phyloP scores from a whole-genome alignment of 306 rosid species.

The Lathyrus sativus region DNA sequence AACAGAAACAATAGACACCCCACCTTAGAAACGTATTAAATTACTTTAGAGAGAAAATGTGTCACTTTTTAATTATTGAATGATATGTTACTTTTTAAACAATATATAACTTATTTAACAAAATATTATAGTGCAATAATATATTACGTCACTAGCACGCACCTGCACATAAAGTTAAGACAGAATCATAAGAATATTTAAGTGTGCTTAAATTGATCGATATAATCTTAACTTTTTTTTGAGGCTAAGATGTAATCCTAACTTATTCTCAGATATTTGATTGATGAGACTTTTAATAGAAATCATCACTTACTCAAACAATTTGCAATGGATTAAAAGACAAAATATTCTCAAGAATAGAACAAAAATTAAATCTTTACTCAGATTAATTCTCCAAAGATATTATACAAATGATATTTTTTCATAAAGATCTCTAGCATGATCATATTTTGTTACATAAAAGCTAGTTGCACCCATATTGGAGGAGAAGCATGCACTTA shows the following conservation, averaged over 20 bases:
- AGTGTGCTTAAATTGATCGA: background rate
- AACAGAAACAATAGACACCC: too few relatives aligned
- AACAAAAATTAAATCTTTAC: slow-evolving; percentile 1
- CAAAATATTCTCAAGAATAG: slow-evolving; percentile 26
- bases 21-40: too few relatives aligned
- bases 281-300: slow-evolving; percentile 11
- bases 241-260: background rate
- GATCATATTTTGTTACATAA: background rate
- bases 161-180: background rate
- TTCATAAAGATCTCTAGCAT: background rate
- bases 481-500: background rate
- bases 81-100: too few relatives aligned
- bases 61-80: too few relatives aligned
- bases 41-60: too few relatives aligned
- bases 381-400: slow-evolving; percentile 9
- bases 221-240: background rate
- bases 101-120: too few relatives aligned
- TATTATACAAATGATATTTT: background rate
- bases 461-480: background rate
- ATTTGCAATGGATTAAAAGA: background rate
- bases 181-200: slow-evolving; percentile 1
- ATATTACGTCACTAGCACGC: slow-evolving; percentile 5
- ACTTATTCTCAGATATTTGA: slow-evolving; percentile 18
- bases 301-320: background rate
- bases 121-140: background rate